Percentiles rank a stretch among this genome's conserved stretches.
These are phyloP conservation scores for Gossypium lobatum DNA, from an alignment of 441 rosid genomes.

Conservation along the genomic window DNA sequence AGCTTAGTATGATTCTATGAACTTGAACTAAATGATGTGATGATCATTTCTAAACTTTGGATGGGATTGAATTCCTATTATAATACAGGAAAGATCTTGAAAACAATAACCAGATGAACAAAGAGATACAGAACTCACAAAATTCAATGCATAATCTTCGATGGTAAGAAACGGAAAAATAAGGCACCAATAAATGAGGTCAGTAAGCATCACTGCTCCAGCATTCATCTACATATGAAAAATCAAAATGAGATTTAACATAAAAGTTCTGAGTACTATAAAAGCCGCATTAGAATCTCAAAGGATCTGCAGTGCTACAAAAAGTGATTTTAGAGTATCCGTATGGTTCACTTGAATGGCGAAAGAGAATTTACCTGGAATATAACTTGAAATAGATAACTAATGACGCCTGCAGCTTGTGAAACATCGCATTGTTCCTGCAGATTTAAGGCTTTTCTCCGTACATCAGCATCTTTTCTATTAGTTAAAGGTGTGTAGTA, in stretches of 20 bases:
- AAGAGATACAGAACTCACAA: slow-evolving; percentile 29
- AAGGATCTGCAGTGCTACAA: background rate
- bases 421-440: slow-evolving; percentile 15
- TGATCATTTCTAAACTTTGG: background rate
- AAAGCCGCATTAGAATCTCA: background rate
- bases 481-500: slow-evolving; percentile 24
- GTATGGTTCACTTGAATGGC: background rate
- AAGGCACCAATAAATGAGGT: slow-evolving; percentile 43
- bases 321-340: background rate
- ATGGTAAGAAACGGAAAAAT: slow-evolving; percentile 49
- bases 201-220: slow-evolving; percentile 54
- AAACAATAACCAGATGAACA: background rate
- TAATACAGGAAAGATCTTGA: background rate
- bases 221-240: slow-evolving; percentile 35
- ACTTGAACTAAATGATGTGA: background rate
- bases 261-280: background rate
- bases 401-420: slow-evolving; percentile 20
- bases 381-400: slow-evolving; percentile 48
- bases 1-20: background rate
- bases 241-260: slow-evolving; percentile 11
- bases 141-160: slow-evolving; percentile 35
- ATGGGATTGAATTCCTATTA: background rate
- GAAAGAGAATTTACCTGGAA: slow-evolving; percentile 46
- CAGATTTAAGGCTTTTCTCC: slow-evolving; percentile 1
- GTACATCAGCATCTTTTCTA: slow-evolving; percentile 15